Conservation (phyloP, 164 flowering plant genomes). For the Paratinospora sagittata region DNA sequence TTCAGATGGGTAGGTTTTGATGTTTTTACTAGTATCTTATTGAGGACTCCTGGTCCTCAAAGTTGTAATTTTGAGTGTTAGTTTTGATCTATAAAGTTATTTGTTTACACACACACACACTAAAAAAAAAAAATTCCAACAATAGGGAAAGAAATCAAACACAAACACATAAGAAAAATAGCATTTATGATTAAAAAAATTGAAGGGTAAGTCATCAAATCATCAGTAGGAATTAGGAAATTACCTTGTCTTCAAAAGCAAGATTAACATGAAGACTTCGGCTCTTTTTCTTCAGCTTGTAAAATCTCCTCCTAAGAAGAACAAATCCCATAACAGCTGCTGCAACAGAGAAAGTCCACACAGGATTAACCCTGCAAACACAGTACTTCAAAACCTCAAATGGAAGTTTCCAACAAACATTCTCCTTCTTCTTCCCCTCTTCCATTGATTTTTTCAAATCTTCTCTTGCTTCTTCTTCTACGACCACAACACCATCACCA, state of each 20-base stretch:
- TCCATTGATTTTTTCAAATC: slow-evolving; percentile 13
- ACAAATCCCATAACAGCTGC: slow-evolving; percentile 77
- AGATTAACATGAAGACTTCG: slow-evolving; percentile 58
- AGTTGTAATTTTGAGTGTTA: no score
- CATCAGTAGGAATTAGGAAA: neutral
- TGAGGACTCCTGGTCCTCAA: no score
- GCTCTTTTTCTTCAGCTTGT: slow-evolving; percentile 63
- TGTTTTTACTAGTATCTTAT: no score
- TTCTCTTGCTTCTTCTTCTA: slow-evolving; percentile 15
- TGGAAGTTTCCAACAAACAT: slow-evolving; percentile 90
- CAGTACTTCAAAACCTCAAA: slow-evolving; percentile 66
- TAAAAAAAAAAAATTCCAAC: no score
- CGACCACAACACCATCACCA: neutral
- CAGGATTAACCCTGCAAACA: slow-evolving; percentile 60
- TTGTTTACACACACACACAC: no score
- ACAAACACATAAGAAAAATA: no score
- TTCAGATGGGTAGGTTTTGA: no score
- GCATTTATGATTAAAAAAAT: neutral
- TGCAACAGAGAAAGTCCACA: slow-evolving; percentile 77
- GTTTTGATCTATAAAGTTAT: no score
- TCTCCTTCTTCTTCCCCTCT: slow-evolving; percentile 27
- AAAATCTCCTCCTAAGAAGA: slow-evolving; percentile 57
- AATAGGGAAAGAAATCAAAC: neutral
- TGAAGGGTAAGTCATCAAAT: neutral
- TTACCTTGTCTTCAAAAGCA: slow-evolving; percentile 81